Evolutionary conservation across 176 grass and related monocot genomes (phyloP), one percentile per base, ranked within the genome.

Genomic region (Cymbopogon citratus): DNA sequence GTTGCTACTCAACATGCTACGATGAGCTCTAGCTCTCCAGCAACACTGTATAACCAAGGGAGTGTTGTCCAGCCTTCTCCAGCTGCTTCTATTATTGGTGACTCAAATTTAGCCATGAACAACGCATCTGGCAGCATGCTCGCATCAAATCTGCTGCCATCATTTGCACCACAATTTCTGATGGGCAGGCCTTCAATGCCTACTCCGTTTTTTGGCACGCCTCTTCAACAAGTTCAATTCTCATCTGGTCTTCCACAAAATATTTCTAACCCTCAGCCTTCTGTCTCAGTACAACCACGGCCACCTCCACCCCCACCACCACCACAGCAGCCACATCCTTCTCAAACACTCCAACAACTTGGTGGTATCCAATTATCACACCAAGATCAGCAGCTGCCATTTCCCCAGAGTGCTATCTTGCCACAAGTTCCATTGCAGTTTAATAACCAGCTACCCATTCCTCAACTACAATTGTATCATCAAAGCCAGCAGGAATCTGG

Each of bases 321-420:
- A 69, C 92, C 92, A 18, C 92, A 89, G 77, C 81, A 93, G 44
- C 95, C 95, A 77, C 92, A 92, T 85, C 95, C 92, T 48, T 87
- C 92, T 65, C 95, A 98, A 75, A 74, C 86, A 71, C 81, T 77
- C 8, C 95, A 98, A 44, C 82, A 86, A 26, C 73, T 46, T 60
- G 81, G 74, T 21, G 59, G 48, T 48, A 66, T 86, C 83, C 92
- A 91, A 78, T 25, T 79, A 45, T 73, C 63, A 63, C 89, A 87
- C 54, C 86, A 85, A 84, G 80, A 98, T 40, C 92, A 89, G 76
- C 40, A 74, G 28, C 73, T 84, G 24, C 43, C 83, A 73, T 88
- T 85, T 48, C 49, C 84, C 48, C 84, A 85, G 74, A 91, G 66
- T 85, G 72, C 77, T 45, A 60, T 91, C 39, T 87, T 89, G 40